phyloP scores from a whole-genome alignment of 805 yeast species.

The Tetrapisispora taiwanensis region DNA sequence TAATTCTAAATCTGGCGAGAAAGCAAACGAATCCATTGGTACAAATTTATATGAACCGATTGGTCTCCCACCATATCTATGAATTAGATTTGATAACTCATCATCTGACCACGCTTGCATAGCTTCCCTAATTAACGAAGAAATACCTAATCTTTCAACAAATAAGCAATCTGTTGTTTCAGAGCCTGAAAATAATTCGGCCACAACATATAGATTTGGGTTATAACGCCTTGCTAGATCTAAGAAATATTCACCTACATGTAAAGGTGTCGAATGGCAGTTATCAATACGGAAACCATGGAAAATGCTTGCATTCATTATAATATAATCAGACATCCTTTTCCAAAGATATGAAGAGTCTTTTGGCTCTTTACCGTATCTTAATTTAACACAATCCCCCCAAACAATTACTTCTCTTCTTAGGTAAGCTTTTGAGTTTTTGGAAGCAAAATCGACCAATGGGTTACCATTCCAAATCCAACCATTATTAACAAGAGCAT shows the following conservation, averaged over 20 bases:
- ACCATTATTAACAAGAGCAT: conserved; percentile 86
- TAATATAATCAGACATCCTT: conserved; percentile 71
- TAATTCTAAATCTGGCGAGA: conserved; percentile 45
- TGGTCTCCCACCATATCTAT: conserved; percentile 90
- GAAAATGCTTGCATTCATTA: conserved; percentile 60
- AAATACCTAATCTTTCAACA: conserved; percentile 83
- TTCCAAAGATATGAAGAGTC: conserved; percentile 90
- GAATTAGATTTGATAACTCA: conserved; percentile 77
- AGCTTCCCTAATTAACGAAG: conserved; percentile 86
- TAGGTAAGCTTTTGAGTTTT: conserved; percentile 66
- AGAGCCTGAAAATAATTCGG: conserved; percentile 88
- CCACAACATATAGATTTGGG: conserved; percentile 84
- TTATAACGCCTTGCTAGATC: conserved; percentile 81
- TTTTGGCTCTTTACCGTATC: conserved; percentile 67
- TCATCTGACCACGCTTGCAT: conserved; percentile 91
- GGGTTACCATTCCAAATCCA: conserved; percentile 99
- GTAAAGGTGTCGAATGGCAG: conserved; percentile 92
- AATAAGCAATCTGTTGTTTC: conserved; percentile 83
- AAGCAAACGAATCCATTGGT: conserved; percentile 65
- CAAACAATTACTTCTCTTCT: conserved; percentile 91
- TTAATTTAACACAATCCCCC: conserved; percentile 92
- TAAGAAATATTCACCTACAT: conserved; percentile 80
- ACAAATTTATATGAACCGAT: conserved; percentile 82
- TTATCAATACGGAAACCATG: conserved; percentile 90
- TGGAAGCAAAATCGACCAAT: conserved; percentile 82